A percentile compares a stretch with the other conserved stretches of the same genome.
Conservation (phyloP, 176 grass and related monocot species). For the Elaeis guineensis region DNA sequence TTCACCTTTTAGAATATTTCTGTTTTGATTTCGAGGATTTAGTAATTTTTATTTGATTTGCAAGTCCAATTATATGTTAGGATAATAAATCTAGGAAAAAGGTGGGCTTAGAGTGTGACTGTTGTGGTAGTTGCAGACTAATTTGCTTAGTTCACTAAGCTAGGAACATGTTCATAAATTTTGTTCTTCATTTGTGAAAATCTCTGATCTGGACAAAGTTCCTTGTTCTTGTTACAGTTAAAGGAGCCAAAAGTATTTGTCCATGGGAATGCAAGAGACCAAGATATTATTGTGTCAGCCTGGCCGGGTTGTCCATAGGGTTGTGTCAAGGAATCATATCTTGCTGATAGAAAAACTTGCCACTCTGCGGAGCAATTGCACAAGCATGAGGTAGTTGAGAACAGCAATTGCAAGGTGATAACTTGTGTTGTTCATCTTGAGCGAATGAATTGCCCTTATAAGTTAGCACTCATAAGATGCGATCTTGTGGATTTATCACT, state of each 20-base stretch:
- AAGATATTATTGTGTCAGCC: constrained; percentile 38
- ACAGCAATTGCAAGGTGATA: too few species aligned
- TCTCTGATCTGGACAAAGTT: constrained; percentile 1
- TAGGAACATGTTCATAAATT: not conserved
- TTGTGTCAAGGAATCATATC: too few species aligned
- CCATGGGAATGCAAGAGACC: constrained; percentile 51
- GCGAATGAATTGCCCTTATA: too few species aligned
- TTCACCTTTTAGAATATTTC: not conserved
- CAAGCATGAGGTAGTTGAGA: too few species aligned
- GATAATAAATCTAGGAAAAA: too few species aligned
- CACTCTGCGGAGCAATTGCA: too few species aligned
- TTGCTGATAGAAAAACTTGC: too few species aligned
- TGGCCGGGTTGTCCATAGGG: constrained; percentile 56
- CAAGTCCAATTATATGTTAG: not conserved
- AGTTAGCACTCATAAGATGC: too few species aligned
- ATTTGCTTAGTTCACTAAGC: not conserved
- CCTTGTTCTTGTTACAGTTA: constrained; percentile 33
- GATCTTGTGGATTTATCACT: too few species aligned
- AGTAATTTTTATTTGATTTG: not conserved
- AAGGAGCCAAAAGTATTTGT: constrained; percentile 87
- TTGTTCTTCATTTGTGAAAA: not conserved
- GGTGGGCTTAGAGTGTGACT: not conserved
- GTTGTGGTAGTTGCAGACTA: not conserved
- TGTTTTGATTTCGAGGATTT: not conserved
- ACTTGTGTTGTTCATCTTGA: too few species aligned